These are phyloP conservation scores for Sugiyamaella smithiae DNA, from an alignment of 805 yeast genomes.

Conservation along the genomic window DNA sequence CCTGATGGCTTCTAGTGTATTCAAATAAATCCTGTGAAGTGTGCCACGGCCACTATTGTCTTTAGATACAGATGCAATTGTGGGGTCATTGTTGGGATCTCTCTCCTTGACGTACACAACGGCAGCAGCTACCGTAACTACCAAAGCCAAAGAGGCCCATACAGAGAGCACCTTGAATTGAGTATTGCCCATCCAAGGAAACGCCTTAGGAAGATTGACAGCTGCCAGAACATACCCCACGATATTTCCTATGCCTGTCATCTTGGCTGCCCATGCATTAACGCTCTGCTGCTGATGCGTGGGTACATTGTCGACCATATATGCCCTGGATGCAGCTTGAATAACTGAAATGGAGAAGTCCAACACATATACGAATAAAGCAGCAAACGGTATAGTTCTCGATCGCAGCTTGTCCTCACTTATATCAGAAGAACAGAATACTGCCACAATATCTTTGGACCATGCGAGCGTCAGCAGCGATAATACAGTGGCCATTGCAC, in stretches of 20 bases:
- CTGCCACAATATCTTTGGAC: conserved; percentile 42
- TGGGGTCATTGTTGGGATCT: conserved; percentile 38
- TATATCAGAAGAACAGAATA: conserved; percentile 26
- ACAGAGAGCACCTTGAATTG: conserved; percentile 53
- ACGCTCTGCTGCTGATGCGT: conserved; percentile 55
- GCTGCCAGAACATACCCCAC: conserved; percentile 55
- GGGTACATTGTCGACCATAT: conserved; percentile 60
- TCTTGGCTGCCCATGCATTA: conserved; percentile 65
- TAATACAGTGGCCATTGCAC: conserved; percentile 46
- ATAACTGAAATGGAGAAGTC: conserved; percentile 59
- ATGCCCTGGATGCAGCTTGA: conserved; percentile 59
- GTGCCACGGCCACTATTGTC: conserved; percentile 1
- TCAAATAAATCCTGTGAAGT: conserved; percentile 12
- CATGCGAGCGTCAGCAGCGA: conserved; percentile 47
- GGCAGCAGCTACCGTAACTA: conserved; percentile 40
- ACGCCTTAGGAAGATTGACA: conserved; percentile 39
- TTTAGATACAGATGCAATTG: conserved; percentile 11
- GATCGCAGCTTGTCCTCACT: conserved; percentile 30
- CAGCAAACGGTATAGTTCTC: conserved; percentile 49
- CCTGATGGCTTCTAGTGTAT: conserved; percentile 24
- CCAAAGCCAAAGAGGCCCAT: conserved; percentile 43
- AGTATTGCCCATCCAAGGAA: conserved; percentile 44
- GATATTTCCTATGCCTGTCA: conserved; percentile 60
- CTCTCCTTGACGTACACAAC: conserved; percentile 47
- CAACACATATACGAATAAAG: conserved; percentile 48